These are phyloP conservation scores for Xylogone sp. DNA, from an alignment of 2,329 filamentous ascomycete genomes.

Conservation along the genomic window DNA sequence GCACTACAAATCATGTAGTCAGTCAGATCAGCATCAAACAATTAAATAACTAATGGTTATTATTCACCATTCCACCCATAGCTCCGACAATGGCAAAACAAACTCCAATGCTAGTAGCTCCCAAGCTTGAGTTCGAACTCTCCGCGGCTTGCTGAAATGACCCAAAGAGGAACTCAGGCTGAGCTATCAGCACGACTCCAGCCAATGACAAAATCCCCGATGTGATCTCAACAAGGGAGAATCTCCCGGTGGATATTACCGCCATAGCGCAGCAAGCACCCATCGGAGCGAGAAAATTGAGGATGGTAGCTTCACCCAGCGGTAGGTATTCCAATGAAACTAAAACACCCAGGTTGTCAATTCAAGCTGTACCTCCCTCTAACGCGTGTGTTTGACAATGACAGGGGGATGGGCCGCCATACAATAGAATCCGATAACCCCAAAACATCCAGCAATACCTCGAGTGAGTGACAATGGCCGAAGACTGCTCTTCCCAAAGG, in stretches of 20 bases:
- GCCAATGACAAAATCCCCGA: neutral
- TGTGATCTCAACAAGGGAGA: neutral
- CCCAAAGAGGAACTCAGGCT: neutral
- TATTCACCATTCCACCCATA: neutral
- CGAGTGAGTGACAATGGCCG: neutral
- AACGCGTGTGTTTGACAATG: no score
- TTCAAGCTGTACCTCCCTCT: no score
- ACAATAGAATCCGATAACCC: neutral
- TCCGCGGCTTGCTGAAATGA: neutral
- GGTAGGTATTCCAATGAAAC: neutral
- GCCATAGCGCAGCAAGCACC: neutral
- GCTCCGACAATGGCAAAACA: neutral
- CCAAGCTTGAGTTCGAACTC: no score
- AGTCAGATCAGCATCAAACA: neutral
- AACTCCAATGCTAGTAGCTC: neutral
- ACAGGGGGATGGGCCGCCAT: no score
- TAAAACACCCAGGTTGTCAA: neutral
- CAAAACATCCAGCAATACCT: neutral
- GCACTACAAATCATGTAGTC: neutral
- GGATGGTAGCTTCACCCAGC: neutral
- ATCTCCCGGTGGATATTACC: neutral
- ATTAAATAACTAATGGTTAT: neutral
- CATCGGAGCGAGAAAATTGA: neutral
- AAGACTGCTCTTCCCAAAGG: neutral
- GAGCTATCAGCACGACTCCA: neutral